These are phyloP conservation scores for Alternaria sp. DNA, from an alignment of 2,329 filamentous ascomycete species.

Conservation along the genomic window DNA sequence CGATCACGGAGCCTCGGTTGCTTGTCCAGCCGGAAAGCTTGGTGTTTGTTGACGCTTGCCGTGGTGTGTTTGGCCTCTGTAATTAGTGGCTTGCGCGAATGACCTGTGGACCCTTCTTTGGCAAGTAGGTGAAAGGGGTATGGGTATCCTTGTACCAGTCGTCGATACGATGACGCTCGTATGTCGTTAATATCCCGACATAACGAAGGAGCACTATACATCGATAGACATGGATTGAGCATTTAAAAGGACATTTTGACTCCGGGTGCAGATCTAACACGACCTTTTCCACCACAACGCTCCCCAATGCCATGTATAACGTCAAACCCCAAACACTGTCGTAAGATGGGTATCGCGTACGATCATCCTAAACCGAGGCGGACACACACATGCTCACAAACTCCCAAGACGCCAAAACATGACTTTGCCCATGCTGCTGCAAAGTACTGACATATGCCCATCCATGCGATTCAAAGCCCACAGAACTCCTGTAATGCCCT, in stretches of 20 bases:
- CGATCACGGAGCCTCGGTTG: slow-evolving; percentile 4
- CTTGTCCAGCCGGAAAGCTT: neutral
- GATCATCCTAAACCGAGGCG: slow-evolving; percentile 21
- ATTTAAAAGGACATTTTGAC: neutral
- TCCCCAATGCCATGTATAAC: slow-evolving; percentile 3
- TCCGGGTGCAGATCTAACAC: neutral
- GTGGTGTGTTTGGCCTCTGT: slow-evolving; percentile 6
- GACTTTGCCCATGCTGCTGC: slow-evolving; percentile 28
- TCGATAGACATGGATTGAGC: neutral
- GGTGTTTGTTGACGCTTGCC: slow-evolving; percentile 23
- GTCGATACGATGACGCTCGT: neutral
- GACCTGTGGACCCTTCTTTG: slow-evolving; percentile 5
- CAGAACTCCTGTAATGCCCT: slow-evolving; percentile 49
- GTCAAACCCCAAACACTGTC: slow-evolving; percentile 22
- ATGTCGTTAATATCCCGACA: neutral
- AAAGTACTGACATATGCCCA: slow-evolving; percentile 23
- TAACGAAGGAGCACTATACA: too few species aligned
- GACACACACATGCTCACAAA: slow-evolving; percentile 17
- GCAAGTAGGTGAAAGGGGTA: slow-evolving; percentile 6
- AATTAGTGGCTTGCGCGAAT: slow-evolving; percentile 6
- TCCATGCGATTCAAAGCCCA: slow-evolving; percentile 31
- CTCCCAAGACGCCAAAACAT: slow-evolving; percentile 41
- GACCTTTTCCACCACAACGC: neutral
- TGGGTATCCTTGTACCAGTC: slow-evolving; percentile 16
- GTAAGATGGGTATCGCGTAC: slow-evolving; percentile 41